Evolutionary conservation across 2,329 filamentous ascomycete genomes (phyloP).

Genomic region (Fonsecaea multimorphosa): DNA sequence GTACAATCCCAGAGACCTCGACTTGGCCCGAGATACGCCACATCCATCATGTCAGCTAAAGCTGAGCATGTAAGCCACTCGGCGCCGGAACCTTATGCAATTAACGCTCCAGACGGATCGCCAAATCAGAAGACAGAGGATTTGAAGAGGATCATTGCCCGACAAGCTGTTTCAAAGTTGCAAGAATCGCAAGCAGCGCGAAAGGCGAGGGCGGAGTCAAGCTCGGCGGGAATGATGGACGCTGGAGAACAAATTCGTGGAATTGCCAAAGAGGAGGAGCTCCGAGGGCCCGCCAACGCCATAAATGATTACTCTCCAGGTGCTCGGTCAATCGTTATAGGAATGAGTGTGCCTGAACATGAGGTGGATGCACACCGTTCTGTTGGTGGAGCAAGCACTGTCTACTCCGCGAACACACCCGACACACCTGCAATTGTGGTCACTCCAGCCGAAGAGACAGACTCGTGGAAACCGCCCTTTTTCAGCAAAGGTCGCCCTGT

Average conservation of each 20-base stretch:
- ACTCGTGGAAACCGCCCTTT: slow-evolving; percentile 44
- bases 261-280: background rate
- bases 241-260: background rate
- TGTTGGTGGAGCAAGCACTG: slow-evolving; percentile 39
- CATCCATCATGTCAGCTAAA: slow-evolving; percentile 36
- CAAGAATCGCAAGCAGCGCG: slow-evolving; percentile 26
- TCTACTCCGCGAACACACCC: slow-evolving; percentile 45
- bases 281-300: background rate
- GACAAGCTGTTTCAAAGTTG: slow-evolving; percentile 21
- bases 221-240: background rate
- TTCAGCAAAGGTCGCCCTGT: slow-evolving; percentile 39
- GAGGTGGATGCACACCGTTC: slow-evolving; percentile 40
- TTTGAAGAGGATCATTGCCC: slow-evolving; percentile 16
- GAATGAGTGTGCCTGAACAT: slow-evolving; percentile 49
- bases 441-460: slow-evolving; percentile 52
- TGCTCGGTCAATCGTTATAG: slow-evolving; percentile 55
- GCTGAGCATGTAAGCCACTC: slow-evolving; percentile 31
- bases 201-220: slow-evolving; percentile 3
- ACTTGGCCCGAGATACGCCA: slow-evolving; percentile 27
- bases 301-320: slow-evolving; percentile 48
- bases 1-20: slow-evolving; percentile 35
- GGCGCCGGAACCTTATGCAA: background rate
- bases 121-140: background rate
- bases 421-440: slow-evolving; percentile 54
- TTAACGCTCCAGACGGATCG: background rate